phyloP scores from a whole-genome alignment of 305 asterid genomes.

The Rubia tinctorum region DNA sequence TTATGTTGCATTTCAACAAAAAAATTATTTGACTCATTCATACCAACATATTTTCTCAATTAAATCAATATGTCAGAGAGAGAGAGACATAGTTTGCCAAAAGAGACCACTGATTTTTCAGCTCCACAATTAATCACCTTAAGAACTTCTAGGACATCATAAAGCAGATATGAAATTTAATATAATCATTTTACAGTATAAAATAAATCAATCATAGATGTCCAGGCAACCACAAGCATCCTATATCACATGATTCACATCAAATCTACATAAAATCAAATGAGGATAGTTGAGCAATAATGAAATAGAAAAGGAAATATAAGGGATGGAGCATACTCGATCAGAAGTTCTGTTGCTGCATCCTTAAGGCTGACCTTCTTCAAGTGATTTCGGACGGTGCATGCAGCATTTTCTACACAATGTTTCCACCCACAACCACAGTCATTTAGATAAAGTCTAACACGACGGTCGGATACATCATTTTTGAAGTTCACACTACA shows the following conservation, averaged over 20 bases:
- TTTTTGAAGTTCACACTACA: constrained; percentile 81
- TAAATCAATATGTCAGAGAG: background rate
- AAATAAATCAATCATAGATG: background rate
- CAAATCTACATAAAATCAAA: background rate
- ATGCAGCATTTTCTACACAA: constrained; percentile 79
- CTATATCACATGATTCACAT: background rate
- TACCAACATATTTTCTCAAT: background rate
- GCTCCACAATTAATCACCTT: constrained; percentile 8
- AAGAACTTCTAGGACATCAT: constrained; percentile 3
- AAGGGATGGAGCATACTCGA: constrained; percentile 54
- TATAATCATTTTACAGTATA: background rate
- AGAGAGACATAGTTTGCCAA: background rate
- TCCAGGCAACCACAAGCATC: background rate
- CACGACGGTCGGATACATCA: constrained; percentile 71
- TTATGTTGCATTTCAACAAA: background rate
- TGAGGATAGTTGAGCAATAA: background rate
- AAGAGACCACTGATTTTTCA: background rate
- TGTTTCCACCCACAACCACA: constrained; percentile 83
- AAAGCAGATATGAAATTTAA: background rate
- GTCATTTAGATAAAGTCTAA: constrained; percentile 61
- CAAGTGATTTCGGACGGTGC: constrained; percentile 65
- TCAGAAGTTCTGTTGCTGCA: constrained; percentile 67
- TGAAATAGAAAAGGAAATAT: constrained; percentile 11
- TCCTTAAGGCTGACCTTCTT: constrained; percentile 81
- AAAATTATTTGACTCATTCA: background rate